Conservation (phyloP, 305 asterid species). For the Solanum aculeatissimum region DNA sequence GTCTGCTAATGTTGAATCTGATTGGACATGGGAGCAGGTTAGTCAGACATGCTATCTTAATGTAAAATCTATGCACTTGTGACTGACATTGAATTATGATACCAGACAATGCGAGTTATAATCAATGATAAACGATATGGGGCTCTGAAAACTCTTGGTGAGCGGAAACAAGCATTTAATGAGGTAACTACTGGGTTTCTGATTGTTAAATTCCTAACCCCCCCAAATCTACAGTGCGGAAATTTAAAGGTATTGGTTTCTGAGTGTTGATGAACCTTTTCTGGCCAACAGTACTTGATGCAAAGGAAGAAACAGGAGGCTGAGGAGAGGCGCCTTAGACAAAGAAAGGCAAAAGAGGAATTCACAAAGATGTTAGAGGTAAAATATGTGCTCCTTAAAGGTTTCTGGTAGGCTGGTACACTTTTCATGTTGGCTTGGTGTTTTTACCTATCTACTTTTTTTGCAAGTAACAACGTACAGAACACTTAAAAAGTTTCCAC, state of each 20-base stretch:
- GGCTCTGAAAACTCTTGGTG: constrained; percentile 94
- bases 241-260: neutral
- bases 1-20: constrained; percentile 82
- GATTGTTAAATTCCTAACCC: neutral
- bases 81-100: constrained; percentile 10
- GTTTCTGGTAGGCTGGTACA: neutral
- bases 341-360: constrained; percentile 88
- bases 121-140: constrained; percentile 88
- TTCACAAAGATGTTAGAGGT: constrained; percentile 91
- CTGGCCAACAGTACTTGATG: constrained; percentile 62
- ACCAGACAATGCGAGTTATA: constrained; percentile 89
- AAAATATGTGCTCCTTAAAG: constrained; percentile 22
- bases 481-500: neutral
- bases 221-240: neutral
- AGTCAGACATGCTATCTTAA: neutral
- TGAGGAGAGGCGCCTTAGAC: constrained; percentile 88
- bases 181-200: constrained; percentile 41
- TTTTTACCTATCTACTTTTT: neutral
- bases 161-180: constrained; percentile 94
- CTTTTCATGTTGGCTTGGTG: neutral
- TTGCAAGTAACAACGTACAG: neutral
- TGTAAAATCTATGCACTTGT: constrained; percentile 5
- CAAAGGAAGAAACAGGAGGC: constrained; percentile 94
- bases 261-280: constrained; percentile 3
- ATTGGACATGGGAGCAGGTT: constrained; percentile 99